Evolutionary conservation across 2,329 filamentous ascomycete species (phyloP), one percentile per base, ranked within the genome.

Genomic region (Pseudocercospora fijiensis): DNA sequence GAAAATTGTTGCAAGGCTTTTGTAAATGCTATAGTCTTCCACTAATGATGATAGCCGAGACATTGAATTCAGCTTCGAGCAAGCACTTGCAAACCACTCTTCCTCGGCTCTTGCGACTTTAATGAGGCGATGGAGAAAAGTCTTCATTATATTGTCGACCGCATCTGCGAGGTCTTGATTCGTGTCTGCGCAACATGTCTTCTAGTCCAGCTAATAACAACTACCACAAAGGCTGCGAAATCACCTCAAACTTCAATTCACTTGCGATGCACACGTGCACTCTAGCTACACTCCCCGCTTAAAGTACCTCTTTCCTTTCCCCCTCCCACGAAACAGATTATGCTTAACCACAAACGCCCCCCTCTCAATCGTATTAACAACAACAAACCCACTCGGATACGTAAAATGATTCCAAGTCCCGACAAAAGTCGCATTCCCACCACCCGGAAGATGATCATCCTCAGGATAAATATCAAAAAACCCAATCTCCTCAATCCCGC

Each of bases 401-500:
- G 80, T 80, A 64, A 82, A 84, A 57, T 78, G 78, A 26, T 77
- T 80, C 82, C 62, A 66, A 20, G 62, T 64, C 8, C 67, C 66
- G 7, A 68, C 63, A 56, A 65, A 67, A 22, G 58, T 63, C 13
- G 58, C 57, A 28, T 60, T 49, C n/a, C 63, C 62, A 30, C 61
- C 63, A 33, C 55, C 65, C 20, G 64, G 52, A 24, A 58, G 58
- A 61, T 70, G 13, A 49, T 84, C 82, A 66, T 84, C 82, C 65
- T 83, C 82, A 1, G 81, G 82, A 71, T 82, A 79, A 45, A 81
- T 78, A 57, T 84, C 82, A 60, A 84, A 84, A 74, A 76, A 83
- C 3, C 78, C 82, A 0, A 78, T 77, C 70, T 83, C 79, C 27
- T 77, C 76, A 22, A 84, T 76, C 10, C 75, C 71, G 24, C 71